Evolutionary conservation across 164 flowering plant genomes (phyloP).

Genomic region (Piper betle): DNA sequence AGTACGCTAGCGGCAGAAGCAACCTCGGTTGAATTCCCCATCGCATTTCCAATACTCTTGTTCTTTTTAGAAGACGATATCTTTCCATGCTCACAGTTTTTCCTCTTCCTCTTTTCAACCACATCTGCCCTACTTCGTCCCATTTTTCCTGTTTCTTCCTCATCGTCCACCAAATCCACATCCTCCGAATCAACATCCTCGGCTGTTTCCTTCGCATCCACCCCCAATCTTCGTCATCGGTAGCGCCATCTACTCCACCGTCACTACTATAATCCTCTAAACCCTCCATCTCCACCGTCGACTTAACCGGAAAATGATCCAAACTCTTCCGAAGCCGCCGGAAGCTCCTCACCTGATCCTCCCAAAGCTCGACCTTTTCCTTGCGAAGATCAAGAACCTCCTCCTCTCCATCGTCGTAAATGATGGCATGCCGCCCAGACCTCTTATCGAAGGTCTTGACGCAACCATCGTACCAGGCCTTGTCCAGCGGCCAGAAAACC

Average conservation of each 20-base stretch:
- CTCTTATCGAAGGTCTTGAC: conserved; percentile 43
- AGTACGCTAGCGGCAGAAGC: too few relatives aligned
- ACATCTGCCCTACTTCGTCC: conserved; percentile 4
- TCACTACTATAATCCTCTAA: conserved; percentile 15
- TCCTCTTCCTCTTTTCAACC: conserved; percentile 28
- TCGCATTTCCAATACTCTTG: too few relatives aligned
- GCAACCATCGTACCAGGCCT: conserved; percentile 69
- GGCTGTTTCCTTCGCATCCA: not conserved
- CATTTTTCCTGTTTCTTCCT: conserved; percentile 3
- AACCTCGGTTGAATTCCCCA: too few relatives aligned
- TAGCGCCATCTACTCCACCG: conserved; percentile 9
- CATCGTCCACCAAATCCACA: conserved; percentile 9
- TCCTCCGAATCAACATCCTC: conserved; percentile 9
- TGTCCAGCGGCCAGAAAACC: conserved; percentile 90
- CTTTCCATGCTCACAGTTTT: too few relatives aligned
- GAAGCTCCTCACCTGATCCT: conserved; percentile 26
- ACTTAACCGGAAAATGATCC: conserved; percentile 9
- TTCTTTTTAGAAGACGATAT: too few relatives aligned
- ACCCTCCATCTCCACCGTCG: conserved; percentile 12
- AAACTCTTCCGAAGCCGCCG: conserved; percentile 36
- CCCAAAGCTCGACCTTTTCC: conserved; percentile 79
- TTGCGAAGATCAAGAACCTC: conserved; percentile 50
- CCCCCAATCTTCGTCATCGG: conserved; percentile 18
- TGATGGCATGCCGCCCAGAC: conserved; percentile 54
- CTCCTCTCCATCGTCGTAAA: conserved; percentile 77